phyloP scores from a whole-genome alignment of 192 early-diverging fungal species.

The Coemansia sp. region DNA sequence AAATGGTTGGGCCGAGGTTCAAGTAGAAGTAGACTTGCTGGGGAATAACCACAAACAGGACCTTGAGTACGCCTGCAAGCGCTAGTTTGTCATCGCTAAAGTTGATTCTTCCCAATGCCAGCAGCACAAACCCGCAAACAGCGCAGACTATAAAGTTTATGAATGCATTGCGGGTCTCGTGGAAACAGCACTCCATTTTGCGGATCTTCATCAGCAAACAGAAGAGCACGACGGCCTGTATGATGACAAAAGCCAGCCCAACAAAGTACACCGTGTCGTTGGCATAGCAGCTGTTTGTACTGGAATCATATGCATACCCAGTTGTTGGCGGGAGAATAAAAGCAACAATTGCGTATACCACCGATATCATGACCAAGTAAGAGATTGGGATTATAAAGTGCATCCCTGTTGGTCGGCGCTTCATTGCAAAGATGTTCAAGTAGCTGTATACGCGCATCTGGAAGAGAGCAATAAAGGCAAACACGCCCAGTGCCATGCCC shows the following conservation, averaged over 20 bases:
- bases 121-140: constrained; percentile 18
- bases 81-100: constrained; percentile 18
- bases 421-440: constrained; percentile 35
- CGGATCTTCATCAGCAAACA: constrained; percentile 34
- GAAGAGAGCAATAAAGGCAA: constrained; percentile 34
- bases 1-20: constrained; percentile 32
- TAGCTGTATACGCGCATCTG: constrained; percentile 42
- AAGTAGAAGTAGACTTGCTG: constrained; percentile 46
- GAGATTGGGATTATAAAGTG: constrained; percentile 30
- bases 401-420: constrained; percentile 25
- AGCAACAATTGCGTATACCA: constrained; percentile 26
- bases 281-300: constrained; percentile 27
- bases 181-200: constrained; percentile 39
- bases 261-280: constrained; percentile 25
- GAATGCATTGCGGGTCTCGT: constrained; percentile 26
- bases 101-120: constrained; percentile 28
- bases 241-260: constrained; percentile 22
- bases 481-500: constrained; percentile 38
- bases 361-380: constrained; percentile 18
- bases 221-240: constrained; percentile 21
- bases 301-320: constrained; percentile 25
- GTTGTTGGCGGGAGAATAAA: constrained; percentile 18
- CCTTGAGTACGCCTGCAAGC: constrained; percentile 18
- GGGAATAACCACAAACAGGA: constrained; percentile 27
- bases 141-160: constrained; percentile 13